Conservation (phyloP, 179 eudicot species). For the Silene vulgaris region DNA sequence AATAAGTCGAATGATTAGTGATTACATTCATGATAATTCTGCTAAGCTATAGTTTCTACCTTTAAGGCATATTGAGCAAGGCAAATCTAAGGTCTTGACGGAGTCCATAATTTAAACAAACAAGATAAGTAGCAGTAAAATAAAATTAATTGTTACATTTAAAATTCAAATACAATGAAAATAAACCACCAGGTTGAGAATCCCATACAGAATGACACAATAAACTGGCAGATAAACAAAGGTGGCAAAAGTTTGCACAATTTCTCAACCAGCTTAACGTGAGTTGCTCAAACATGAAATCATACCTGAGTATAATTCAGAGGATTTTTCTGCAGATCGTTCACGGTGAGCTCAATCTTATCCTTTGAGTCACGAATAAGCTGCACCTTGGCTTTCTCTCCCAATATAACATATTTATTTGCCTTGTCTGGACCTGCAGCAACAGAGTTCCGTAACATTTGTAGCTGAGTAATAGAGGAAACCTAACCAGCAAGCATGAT, state of each 20-base stretch:
- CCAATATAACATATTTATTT: conserved; percentile 70
- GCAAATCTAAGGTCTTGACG: neutral
- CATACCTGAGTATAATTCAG: conserved; percentile 82
- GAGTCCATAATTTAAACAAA: neutral
- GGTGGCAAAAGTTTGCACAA: neutral
- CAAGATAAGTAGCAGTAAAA: neutral
- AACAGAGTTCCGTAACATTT: neutral
- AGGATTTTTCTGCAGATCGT: conserved; percentile 88
- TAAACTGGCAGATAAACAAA: neutral
- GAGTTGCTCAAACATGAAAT: neutral
- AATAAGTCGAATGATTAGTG: no score
- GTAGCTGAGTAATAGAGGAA: conserved; percentile 3
- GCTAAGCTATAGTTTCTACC: neutral
- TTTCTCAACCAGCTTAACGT: neutral
- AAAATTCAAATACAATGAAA: neutral
- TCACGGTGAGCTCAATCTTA: conserved; percentile 50
- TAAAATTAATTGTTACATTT: neutral
- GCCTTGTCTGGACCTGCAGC: conserved; percentile 72
- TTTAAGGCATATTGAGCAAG: neutral
- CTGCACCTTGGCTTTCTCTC: conserved; percentile 94
- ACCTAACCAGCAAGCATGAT: conserved; percentile 1
- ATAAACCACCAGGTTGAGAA: neutral
- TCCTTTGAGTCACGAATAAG: conserved; percentile 83
- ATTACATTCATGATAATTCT: no score
- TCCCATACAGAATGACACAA: neutral